phyloP scores from a whole-genome alignment of 768 basidiomycete genomes.

The Xerocomus spinulosus region DNA sequence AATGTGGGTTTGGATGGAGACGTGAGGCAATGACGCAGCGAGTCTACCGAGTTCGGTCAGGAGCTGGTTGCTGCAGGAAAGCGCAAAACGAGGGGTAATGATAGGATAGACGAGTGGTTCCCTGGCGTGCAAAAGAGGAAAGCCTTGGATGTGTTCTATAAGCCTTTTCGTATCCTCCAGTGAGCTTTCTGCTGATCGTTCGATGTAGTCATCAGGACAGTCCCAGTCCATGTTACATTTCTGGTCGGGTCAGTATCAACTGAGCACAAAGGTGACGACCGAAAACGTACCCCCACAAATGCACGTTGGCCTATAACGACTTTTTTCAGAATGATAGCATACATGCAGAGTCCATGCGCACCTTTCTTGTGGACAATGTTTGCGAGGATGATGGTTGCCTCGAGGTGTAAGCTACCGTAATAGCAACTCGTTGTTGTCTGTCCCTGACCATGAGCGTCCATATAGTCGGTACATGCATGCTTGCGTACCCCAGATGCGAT shows the following conservation, averaged over 20 bases:
- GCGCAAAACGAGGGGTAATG: constrained; percentile 92
- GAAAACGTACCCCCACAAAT: constrained; percentile 68
- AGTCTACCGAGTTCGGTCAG: constrained; percentile 57
- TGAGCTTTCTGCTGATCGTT: constrained; percentile 56
- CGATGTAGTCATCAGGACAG: constrained; percentile 61
- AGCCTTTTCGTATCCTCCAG: constrained; percentile 57
- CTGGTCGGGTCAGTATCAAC: constrained; percentile 16
- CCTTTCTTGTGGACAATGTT: constrained; percentile 64
- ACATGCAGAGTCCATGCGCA: constrained; percentile 21
- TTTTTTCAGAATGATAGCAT: constrained; percentile 7
- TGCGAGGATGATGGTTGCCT: constrained; percentile 76
- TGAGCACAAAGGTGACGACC: not conserved
- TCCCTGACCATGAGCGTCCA: constrained; percentile 3
- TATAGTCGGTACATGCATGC: not conserved
- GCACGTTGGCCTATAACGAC: constrained; percentile 63
- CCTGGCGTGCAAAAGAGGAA: constrained; percentile 36
- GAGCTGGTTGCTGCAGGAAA: constrained; percentile 75
- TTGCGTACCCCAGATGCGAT: constrained; percentile 70
- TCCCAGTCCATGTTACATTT: constrained; percentile 53
- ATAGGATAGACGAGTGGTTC: constrained; percentile 79
- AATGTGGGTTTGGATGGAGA: constrained; percentile 91
- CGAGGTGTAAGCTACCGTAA: constrained; percentile 78
- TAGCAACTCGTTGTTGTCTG: constrained; percentile 92
- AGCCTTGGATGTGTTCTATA: constrained; percentile 61
- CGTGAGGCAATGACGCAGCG: constrained; percentile 49